Percentiles rank a stretch among this genome's conserved stretches.
phyloP scores from a whole-genome alignment of 2,329 filamentous ascomycete genomes.

The Cyphellophora europaea region DNA sequence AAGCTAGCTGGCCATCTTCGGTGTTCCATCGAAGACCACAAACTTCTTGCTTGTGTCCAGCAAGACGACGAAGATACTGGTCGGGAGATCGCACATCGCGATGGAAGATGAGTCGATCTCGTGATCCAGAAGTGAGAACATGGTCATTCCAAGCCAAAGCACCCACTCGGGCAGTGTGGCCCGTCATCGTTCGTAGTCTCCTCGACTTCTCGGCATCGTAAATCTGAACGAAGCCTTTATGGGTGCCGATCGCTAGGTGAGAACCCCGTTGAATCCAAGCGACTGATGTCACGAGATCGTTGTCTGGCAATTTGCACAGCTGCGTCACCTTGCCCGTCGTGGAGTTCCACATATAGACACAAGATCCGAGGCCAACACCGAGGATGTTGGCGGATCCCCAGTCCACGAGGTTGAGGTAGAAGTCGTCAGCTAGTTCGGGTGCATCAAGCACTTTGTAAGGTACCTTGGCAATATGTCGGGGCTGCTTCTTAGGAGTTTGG shows the following conservation, averaged over 20 bases:
- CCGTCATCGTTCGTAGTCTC: constrained; percentile 88
- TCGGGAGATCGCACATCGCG: constrained; percentile 89
- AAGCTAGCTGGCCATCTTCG: constrained; percentile 88
- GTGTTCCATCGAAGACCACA: constrained; percentile 96
- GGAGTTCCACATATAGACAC: constrained; percentile 98
- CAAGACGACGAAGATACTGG: constrained; percentile 77
- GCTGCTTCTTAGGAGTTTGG: constrained; percentile 78
- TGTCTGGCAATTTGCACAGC: constrained; percentile 78
- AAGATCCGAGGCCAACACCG: constrained; percentile 82
- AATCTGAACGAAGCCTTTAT: constrained; percentile 90
- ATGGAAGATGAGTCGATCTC: constrained; percentile 89
- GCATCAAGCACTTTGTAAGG: constrained; percentile 97
- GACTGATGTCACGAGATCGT: constrained; percentile 87
- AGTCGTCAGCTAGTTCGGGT: constrained; percentile 91
- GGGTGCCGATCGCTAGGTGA: constrained; percentile 89
- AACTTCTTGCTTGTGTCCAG: constrained; percentile 96
- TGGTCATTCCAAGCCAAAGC: constrained; percentile 97
- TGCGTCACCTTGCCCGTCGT: constrained; percentile 85
- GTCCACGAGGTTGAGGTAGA: constrained; percentile 94
- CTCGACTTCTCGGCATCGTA: constrained; percentile 89
- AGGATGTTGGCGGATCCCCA: constrained; percentile 95
- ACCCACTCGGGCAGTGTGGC: constrained; percentile 85
- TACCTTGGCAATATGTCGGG: constrained; percentile 85
- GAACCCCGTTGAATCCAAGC: constrained; percentile 98
- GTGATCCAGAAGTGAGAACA: constrained; percentile 88